These are phyloP conservation scores for Irpex lacteus DNA, from an alignment of 1,284 basidiomycete species.

Conservation along the genomic window DNA sequence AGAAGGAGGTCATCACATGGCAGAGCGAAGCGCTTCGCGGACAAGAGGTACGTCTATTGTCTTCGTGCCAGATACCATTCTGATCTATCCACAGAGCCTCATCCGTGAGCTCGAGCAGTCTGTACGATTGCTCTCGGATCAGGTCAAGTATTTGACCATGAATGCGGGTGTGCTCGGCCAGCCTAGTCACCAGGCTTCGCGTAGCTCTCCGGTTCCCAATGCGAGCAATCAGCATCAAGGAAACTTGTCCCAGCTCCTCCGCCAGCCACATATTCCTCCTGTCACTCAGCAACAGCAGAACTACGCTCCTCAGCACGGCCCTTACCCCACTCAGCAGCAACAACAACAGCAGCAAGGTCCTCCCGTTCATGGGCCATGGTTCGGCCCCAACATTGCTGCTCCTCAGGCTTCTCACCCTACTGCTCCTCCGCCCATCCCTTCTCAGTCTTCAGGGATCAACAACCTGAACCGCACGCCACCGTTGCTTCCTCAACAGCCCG, in stretches of 20 bases:
- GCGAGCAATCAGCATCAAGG: constrained; percentile 19
- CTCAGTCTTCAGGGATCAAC: constrained; percentile 13
- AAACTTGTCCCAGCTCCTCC: constrained; percentile 23
- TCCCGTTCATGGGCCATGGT: constrained; percentile 55
- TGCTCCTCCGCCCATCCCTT: constrained; percentile 63
- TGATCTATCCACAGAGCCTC: constrained; percentile 44
- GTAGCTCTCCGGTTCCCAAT: constrained; percentile 39
- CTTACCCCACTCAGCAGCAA: constrained; percentile 31
- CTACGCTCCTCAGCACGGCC: constrained; percentile 18
- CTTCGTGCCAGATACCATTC: constrained; percentile 6
- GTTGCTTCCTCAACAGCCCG: constrained; percentile 45
- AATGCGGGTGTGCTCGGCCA: constrained; percentile 38
- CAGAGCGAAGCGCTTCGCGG: constrained; percentile 71
- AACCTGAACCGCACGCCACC: constrained; percentile 41
- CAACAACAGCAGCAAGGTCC: constrained; percentile 38
- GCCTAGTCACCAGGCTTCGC: constrained; percentile 36
- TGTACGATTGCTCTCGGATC: constrained; percentile 68
- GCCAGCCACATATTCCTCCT: constrained; percentile 23
- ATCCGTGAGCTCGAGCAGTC: constrained; percentile 78
- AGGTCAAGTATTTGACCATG: constrained; percentile 72
- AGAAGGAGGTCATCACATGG: constrained; percentile 74
- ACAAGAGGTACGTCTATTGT: constrained; percentile 59
- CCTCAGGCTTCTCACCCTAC: constrained; percentile 75
- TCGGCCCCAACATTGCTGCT: constrained; percentile 55
- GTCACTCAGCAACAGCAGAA: constrained; percentile 19